Percentiles rank a stretch among this genome's conserved stretches.
These are phyloP conservation scores for Nymphaea colorata DNA, from an alignment of 164 flowering plant genomes.

Conservation along the genomic window DNA sequence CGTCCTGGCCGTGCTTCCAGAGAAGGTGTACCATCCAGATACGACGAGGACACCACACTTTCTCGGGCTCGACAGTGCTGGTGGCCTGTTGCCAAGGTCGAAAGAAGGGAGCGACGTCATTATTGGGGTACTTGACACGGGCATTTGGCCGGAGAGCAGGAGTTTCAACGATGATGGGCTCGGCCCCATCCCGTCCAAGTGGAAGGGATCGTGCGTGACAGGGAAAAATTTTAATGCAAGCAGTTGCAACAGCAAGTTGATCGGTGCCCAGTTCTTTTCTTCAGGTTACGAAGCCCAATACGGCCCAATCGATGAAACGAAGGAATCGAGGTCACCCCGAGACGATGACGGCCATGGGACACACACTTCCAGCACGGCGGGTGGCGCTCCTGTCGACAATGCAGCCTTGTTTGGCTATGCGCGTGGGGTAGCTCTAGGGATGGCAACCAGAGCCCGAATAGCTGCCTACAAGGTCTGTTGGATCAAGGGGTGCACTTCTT, in stretches of 20 bases:
- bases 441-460: constrained; percentile 26
- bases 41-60: constrained; percentile 1
- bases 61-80: not conserved
- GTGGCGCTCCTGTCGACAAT: constrained; percentile 14
- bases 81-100: not conserved
- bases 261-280: constrained; percentile 7
- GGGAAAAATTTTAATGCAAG: constrained; percentile 5
- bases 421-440: constrained; percentile 24
- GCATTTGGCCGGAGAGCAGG: not conserved
- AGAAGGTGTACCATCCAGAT: constrained; percentile 55
- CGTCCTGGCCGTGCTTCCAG: constrained; percentile 52
- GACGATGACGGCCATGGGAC: constrained; percentile 30
- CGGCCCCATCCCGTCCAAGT: constrained; percentile 37
- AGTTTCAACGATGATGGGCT: constrained; percentile 29
- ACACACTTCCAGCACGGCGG: constrained; percentile 28
- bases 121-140: constrained; percentile 38
- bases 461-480: constrained; percentile 10
- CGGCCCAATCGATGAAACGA: constrained; percentile 9
- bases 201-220: constrained; percentile 57
- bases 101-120: constrained; percentile 27
- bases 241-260: constrained; percentile 8
- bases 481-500: constrained; percentile 12
- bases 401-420: constrained; percentile 19
- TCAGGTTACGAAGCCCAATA: not conserved
- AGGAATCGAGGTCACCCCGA: constrained; percentile 9